These are phyloP conservation scores for Cryptosporidium parvum DNA, from an alignment of 169 alveolate genomes.

Conservation along the genomic window DNA sequence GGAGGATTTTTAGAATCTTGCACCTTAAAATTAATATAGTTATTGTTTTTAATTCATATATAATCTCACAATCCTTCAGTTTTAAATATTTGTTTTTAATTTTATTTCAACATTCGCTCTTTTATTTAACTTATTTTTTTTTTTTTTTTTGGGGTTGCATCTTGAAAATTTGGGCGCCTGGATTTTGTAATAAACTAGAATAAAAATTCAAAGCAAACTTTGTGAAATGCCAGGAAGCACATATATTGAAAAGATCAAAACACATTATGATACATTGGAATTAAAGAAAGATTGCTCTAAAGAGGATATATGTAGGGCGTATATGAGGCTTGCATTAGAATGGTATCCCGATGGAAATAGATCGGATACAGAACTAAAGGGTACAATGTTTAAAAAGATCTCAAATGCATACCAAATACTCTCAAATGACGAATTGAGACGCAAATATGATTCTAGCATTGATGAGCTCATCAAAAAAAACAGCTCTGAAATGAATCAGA, in stretches of 20 bases:
- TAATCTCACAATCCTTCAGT: background rate
- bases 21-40: background rate
- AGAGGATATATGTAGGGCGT: constrained; percentile 43
- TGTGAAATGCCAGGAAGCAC: constrained; percentile 13
- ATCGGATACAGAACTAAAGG: background rate
- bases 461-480: constrained; percentile 4
- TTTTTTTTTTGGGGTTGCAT: background rate
- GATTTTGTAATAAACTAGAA: background rate
- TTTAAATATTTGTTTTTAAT: background rate
- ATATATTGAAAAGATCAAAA: background rate
- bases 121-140: too few relatives aligned
- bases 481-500: constrained; percentile 13
- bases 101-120: background rate
- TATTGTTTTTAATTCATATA: background rate
- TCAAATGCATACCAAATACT: constrained; percentile 31
- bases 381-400: constrained; percentile 6
- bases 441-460: constrained; percentile 24
- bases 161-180: constrained; percentile 33
- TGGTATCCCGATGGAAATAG: constrained; percentile 43
- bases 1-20: background rate
- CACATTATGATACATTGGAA: constrained; percentile 41
- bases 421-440: constrained; percentile 25
- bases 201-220: background rate
- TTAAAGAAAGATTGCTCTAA: constrained; percentile 23
- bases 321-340: constrained; percentile 31